Percentiles rank a stretch among this genome's conserved stretches.
These are phyloP conservation scores for Neurospora sp. DNA, from an alignment of 495 filamentous ascomycete species.

Conservation along the genomic window DNA sequence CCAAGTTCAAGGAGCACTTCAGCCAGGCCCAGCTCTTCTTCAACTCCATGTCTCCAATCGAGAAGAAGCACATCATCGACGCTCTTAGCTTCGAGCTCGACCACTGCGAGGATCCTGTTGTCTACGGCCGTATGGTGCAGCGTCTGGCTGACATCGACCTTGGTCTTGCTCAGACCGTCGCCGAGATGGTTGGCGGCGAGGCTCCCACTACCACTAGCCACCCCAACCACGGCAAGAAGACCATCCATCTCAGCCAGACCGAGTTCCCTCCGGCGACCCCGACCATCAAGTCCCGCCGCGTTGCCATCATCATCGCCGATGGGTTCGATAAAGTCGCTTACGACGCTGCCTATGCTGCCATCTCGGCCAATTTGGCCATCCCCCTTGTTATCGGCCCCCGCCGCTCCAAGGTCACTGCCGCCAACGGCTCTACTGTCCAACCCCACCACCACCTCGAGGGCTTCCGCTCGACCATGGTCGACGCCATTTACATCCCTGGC, in stretches of 20 bases:
- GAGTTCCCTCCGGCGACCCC: constrained; percentile 53
- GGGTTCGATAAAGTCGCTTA: constrained; percentile 64
- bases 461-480: constrained; percentile 78
- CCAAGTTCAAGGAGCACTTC: constrained; percentile 76
- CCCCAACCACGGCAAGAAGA: constrained; percentile 56
- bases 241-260: constrained; percentile 55
- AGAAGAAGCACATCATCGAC: constrained; percentile 58
- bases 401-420: constrained; percentile 50
- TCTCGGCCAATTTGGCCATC: constrained; percentile 52
- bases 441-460: constrained; percentile 78
- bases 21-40: constrained; percentile 66
- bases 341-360: constrained; percentile 49
- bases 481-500: constrained; percentile 71
- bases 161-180: constrained; percentile 58
- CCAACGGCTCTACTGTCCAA: constrained; percentile 45
- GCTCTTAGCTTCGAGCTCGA: constrained; percentile 79
- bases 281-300: constrained; percentile 59
- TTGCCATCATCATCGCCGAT: constrained; percentile 74
- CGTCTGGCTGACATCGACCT: constrained; percentile 67
- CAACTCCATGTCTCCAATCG: constrained; percentile 63
- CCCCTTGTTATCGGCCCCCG: constrained; percentile 62
- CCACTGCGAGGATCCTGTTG: constrained; percentile 77
- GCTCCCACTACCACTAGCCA: constrained; percentile 39
- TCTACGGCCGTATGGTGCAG: constrained; percentile 62
- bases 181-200: constrained; percentile 57